phyloP scores from a whole-genome alignment of 2,329 filamentous ascomycete species.

The Pseudodiploospora longispora region DNA sequence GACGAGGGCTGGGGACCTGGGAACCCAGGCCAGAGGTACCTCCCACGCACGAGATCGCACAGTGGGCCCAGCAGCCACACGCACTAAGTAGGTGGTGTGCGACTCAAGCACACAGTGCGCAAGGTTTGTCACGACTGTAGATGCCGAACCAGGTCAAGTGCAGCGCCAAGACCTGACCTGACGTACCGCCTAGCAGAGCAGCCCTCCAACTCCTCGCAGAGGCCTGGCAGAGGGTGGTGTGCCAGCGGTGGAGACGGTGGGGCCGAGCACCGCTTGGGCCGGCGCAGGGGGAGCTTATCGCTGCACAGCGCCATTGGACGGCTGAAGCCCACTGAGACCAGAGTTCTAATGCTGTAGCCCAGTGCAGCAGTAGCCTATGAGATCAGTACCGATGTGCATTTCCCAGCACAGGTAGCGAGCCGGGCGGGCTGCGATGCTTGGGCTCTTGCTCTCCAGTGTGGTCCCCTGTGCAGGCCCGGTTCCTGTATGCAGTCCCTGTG shows the following conservation, averaged over 20 bases:
- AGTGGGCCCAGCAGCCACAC: not conserved
- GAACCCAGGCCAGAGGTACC: slow-evolving; percentile 1
- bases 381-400: too few relatives aligned
- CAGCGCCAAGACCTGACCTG: not conserved
- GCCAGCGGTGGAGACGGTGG: not conserved
- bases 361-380: too few relatives aligned
- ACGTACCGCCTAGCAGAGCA: not conserved
- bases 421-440: too few relatives aligned
- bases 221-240: slow-evolving; percentile 3
- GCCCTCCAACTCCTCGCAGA: not conserved
- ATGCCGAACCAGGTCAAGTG: not conserved
- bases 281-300: slow-evolving; percentile 7
- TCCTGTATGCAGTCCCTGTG: too few relatives aligned
- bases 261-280: slow-evolving; percentile 5
- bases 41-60: not conserved
- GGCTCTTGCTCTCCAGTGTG: too few relatives aligned
- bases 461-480: too few relatives aligned
- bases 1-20: not conserved
- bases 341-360: too few relatives aligned
- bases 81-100: too few relatives aligned
- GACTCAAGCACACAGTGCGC: not conserved
- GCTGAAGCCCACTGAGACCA: too few relatives aligned
- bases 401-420: too few relatives aligned
- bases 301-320: too few relatives aligned
- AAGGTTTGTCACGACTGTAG: not conserved